Conservation (phyloP, 352 stramenopile species). For the Hyphochytrium catenoides region DNA sequence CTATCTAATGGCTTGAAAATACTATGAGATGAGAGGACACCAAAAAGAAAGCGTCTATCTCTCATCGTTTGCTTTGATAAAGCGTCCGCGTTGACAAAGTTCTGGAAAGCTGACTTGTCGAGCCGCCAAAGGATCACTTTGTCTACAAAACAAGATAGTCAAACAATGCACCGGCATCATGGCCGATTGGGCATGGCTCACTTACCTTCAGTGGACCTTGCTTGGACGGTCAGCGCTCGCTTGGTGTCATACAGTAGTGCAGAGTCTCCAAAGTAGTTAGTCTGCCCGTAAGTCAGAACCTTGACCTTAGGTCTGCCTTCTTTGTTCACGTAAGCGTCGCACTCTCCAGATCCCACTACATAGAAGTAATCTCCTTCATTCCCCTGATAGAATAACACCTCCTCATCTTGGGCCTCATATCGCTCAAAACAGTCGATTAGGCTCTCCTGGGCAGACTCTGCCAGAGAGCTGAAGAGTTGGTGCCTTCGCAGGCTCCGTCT, state of each 20-base stretch:
- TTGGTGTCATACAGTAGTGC: conserved; percentile 56
- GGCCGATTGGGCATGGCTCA: not conserved
- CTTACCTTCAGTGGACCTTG: not conserved
- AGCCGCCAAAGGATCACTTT: conserved; percentile 41
- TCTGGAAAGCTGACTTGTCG: conserved; percentile 30
- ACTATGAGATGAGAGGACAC: conserved; percentile 32
- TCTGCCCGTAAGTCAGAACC: conserved; percentile 45
- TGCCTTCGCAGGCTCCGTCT: conserved; percentile 38
- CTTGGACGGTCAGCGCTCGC: conserved; percentile 34
- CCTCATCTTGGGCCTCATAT: conserved; percentile 16
- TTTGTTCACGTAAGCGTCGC: conserved; percentile 56
- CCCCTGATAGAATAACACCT: conserved; percentile 63
- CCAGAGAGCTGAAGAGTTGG: conserved; percentile 47
- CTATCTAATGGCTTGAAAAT: no score
- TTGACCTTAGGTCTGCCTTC: conserved; percentile 20
- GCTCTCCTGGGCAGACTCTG: conserved; percentile 24
- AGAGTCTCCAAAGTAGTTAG: conserved; percentile 48
- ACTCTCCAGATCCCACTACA: conserved; percentile 42
- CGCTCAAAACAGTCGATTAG: not conserved
- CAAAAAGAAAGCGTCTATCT: conserved; percentile 40
- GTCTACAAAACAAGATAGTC: not conserved
- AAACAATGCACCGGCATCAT: no score
- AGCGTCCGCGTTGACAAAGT: conserved; percentile 26
- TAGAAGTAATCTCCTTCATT: conserved; percentile 42
- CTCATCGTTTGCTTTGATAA: conserved; percentile 45